phyloP scores from a whole-genome alignment of 805 yeast species.

The Yamadazyma ubonensis region DNA sequence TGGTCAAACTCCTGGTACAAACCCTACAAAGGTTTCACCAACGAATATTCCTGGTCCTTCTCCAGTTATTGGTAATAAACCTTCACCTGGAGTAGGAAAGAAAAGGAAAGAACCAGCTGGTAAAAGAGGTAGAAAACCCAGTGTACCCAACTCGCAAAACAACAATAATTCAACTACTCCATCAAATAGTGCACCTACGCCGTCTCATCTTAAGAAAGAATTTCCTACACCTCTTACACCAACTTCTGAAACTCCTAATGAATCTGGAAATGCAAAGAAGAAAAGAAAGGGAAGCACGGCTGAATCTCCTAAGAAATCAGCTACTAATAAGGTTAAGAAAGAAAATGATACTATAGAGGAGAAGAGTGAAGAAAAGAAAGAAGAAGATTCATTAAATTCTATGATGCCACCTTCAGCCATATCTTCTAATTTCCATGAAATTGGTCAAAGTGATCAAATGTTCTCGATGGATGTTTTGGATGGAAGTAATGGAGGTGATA shows the following conservation, averaged over 20 bases:
- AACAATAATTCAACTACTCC: constrained; percentile 17
- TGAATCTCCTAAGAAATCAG: constrained; percentile 39
- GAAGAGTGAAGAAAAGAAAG: constrained; percentile 20
- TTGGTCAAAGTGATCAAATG: constrained; percentile 29
- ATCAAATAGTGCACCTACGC: constrained; percentile 20
- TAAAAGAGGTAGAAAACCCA: constrained; percentile 35
- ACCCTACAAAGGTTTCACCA: constrained; percentile 23
- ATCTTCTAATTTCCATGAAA: constrained; percentile 19
- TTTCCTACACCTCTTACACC: constrained; percentile 42
- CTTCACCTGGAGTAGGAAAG: constrained; percentile 32
- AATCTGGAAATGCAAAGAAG: constrained; percentile 18
- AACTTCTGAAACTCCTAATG: constrained; percentile 35
- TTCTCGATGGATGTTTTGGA: constrained; percentile 36
- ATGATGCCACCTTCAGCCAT: constrained; percentile 27
- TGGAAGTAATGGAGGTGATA: constrained; percentile 8
- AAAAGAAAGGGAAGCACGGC: constrained; percentile 25
- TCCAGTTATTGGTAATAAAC: constrained; percentile 33
- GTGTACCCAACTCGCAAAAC: constrained; percentile 15
- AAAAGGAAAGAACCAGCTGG: constrained; percentile 30
- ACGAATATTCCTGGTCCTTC: constrained; percentile 26
- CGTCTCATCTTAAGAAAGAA: constrained; percentile 34
- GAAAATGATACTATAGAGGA: constrained; percentile 24
- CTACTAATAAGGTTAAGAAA: constrained; percentile 12
- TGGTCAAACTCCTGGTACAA: constrained; percentile 10
- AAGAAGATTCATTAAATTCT: constrained; percentile 16